Evolutionary conservation across 2,329 filamentous ascomycete species (phyloP), one percentile per base, ranked within the genome.

Genomic region (Westerdykella sp.): DNA sequence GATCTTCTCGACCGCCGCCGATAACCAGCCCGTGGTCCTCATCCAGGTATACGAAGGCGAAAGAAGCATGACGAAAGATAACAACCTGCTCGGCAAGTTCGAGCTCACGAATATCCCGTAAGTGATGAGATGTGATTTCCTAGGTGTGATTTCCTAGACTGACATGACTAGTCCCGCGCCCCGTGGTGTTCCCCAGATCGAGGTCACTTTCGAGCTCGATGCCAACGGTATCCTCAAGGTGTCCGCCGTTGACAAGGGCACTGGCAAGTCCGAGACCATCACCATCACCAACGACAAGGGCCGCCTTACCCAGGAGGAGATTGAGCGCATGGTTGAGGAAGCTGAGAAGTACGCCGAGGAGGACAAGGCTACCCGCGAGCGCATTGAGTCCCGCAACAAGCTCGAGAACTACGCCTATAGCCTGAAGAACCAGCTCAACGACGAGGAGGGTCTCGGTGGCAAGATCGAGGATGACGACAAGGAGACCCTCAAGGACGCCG

Each of bases 251-350:
- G 93, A 98, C 74, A 97, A 97, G 85, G 93, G 90, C 68, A 96
- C 91, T 62, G 93, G 93, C 72, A 96, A 97, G 81, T 82, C 80
- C 51, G 89, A 98, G 79, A 89, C 85, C 52, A 97, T 98, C 71
- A 97, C 93, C 60, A 98, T 98, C 69, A 97, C 86, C 75, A 97
- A 98, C 76, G 93, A 98, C 76, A 97, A 97, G 84, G 93, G 93
- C 57, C 91, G 93, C 70, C 84, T 98, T 41, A 89, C 85, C 61
- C 85, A 85, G 65, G 93, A 98, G 59, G 93, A 98, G 73, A 98
- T 98, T 60, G 91, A 97, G 72, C 93, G 93, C 72, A 98, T 98
- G 93, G 89, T 98, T 53, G 83, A 85, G 58, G 93, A 98, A 75
- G 93, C 93, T 49, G 93, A 97, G 82, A 87, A 96, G 76, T 97